phyloP scores from a whole-genome alignment of 1,139 yeast genomes.

The Lizanozyma gosingica region DNA sequence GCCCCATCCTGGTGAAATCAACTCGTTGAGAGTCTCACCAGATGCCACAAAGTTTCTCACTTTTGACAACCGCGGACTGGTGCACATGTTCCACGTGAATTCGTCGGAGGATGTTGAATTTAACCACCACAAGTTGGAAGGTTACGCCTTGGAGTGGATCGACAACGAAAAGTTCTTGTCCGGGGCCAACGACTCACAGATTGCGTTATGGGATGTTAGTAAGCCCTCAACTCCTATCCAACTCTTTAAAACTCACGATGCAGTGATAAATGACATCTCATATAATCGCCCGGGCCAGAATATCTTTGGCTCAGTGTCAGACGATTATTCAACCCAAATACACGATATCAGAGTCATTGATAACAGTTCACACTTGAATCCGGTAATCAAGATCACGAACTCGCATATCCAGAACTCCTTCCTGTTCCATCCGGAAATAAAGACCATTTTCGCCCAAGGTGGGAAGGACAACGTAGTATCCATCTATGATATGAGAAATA shows the following conservation, averaged over 20 bases:
- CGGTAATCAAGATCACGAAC: constrained; percentile 35
- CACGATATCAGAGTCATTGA: constrained; percentile 49
- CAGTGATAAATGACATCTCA: constrained; percentile 48
- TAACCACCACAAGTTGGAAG: constrained; percentile 56
- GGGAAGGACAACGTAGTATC: constrained; percentile 44
- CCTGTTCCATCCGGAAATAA: constrained; percentile 38
- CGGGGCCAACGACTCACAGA: constrained; percentile 58
- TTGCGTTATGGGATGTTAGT: constrained; percentile 61
- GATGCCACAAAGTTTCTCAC: constrained; percentile 34
- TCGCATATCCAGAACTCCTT: constrained; percentile 41
- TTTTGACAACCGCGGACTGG: constrained; percentile 42
- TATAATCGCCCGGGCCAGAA: constrained; percentile 39
- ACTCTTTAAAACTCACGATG: constrained; percentile 36
- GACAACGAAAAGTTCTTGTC: constrained; percentile 42
- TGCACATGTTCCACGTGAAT: constrained; percentile 31
- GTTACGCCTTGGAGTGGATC: constrained; percentile 65
- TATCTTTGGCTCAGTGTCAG: constrained; percentile 65
- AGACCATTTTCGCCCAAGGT: constrained; percentile 41
- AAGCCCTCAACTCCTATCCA: constrained; percentile 35
- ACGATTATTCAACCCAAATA: constrained; percentile 57
- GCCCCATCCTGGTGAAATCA: constrained; percentile 49
- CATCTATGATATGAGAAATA: constrained; percentile 44
- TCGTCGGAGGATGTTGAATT: constrained; percentile 24
- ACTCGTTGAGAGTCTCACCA: constrained; percentile 32
- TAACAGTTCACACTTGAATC: constrained; percentile 23